phyloP scores from a whole-genome alignment of 345 rosid species.

The Pelargonium nanum region DNA sequence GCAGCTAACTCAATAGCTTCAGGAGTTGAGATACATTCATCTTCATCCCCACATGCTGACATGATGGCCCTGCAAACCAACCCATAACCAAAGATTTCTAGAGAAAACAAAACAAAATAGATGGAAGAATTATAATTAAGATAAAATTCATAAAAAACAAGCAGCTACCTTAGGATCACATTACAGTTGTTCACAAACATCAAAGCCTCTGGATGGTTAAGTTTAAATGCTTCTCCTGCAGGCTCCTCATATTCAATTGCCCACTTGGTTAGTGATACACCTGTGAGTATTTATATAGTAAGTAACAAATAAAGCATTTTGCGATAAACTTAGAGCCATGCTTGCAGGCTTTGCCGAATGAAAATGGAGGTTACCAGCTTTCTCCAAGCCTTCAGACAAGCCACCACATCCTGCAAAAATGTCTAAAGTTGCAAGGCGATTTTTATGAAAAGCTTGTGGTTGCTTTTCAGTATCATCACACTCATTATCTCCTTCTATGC shows the following conservation, averaged over 20 bases:
- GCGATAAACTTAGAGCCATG: not conserved
- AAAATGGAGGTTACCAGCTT: constrained; percentile 35
- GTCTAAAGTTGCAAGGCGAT: constrained; percentile 51
- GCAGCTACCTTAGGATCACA: constrained; percentile 56
- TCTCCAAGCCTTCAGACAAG: constrained; percentile 56
- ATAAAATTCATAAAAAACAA: not conserved
- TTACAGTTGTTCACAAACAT: constrained; percentile 73
- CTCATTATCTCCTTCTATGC: constrained; percentile 42
- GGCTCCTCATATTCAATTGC: constrained; percentile 91
- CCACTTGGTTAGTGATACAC: constrained; percentile 64
- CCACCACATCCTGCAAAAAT: constrained; percentile 92
- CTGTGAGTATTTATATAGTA: constrained; percentile 20
- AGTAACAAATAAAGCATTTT: not conserved
- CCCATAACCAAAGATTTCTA: constrained; percentile 5
- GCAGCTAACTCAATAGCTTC: constrained; percentile 51
- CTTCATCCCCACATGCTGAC: constrained; percentile 63
- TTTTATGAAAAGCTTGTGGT: constrained; percentile 22
- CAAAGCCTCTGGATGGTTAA: constrained; percentile 57
- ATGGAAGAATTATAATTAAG: not conserved
- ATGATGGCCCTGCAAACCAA: constrained; percentile 55
- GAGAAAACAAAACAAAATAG: not conserved
- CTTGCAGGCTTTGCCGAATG: not conserved
- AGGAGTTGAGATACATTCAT: constrained; percentile 69
- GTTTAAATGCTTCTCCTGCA: constrained; percentile 72
- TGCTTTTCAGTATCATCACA: constrained; percentile 21